A percentile compares a stretch with the other conserved stretches of the same genome.
These are phyloP conservation scores for Delphinella strobiligena DNA, from an alignment of 2,329 filamentous ascomycete species.

Conservation along the genomic window DNA sequence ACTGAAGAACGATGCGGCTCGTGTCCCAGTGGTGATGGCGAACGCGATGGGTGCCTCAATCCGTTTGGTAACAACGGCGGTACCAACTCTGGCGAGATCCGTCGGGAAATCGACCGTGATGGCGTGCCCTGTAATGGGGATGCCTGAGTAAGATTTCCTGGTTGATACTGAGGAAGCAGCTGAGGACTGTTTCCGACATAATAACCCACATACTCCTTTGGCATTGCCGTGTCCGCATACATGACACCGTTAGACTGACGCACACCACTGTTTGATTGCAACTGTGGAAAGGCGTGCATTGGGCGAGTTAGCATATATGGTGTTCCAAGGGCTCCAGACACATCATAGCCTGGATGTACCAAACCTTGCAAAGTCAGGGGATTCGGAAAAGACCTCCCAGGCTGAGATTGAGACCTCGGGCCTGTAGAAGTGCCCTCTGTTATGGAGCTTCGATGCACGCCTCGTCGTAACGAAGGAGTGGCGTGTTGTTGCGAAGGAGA, in stretches of 20 bases:
- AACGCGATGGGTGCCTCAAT: constrained; percentile 26
- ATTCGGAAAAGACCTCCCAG: constrained; percentile 30
- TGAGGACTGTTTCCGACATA: constrained; percentile 33
- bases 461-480: constrained; percentile 30
- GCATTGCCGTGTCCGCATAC: constrained; percentile 22
- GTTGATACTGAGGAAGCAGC: constrained; percentile 21
- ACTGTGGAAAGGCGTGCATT: constrained; percentile 15
- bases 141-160: constrained; percentile 15
- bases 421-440: constrained; percentile 27
- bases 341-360: constrained; percentile 27
- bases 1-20: constrained; percentile 26
- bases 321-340: constrained; percentile 19
- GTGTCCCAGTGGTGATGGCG: constrained; percentile 35
- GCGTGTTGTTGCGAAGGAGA: constrained; percentile 34
- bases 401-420: constrained; percentile 38
- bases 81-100: constrained; percentile 31
- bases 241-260: constrained; percentile 7
- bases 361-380: constrained; percentile 25
- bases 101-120: constrained; percentile 21
- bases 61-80: constrained; percentile 20
- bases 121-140: constrained; percentile 25
- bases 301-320: constrained; percentile 19
- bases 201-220: constrained; percentile 40
- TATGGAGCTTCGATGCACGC: constrained; percentile 30
- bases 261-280: constrained; percentile 10